These are phyloP conservation scores for Elongisporangium senticosum DNA, from an alignment of 352 stramenopile species.

Conservation along the genomic window DNA sequence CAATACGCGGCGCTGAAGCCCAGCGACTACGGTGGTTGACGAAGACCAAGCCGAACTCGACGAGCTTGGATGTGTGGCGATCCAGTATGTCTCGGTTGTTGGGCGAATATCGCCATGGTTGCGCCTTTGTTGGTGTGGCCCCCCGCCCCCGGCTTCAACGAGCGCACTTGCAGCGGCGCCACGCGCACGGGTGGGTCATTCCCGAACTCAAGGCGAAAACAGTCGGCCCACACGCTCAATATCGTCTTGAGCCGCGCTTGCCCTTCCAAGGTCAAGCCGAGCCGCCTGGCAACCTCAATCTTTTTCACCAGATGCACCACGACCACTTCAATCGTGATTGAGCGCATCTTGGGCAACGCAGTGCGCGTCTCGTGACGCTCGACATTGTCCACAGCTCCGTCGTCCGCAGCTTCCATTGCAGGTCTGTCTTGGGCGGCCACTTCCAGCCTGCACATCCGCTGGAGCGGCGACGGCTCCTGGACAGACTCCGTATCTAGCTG, in stretches of 20 bases:
- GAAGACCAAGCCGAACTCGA: conserved; percentile 2
- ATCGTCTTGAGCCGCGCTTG: neutral
- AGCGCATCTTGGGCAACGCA: neutral
- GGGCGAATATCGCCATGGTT: conserved; percentile 6
- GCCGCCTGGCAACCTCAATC: neutral
- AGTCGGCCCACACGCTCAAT: neutral
- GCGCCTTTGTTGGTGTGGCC: neutral
- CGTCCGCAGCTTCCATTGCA: too few relatives aligned
- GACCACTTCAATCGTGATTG: neutral
- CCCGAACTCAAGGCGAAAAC: conserved; percentile 6
- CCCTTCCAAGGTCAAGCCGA: neutral
- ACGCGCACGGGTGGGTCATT: conserved; percentile 8
- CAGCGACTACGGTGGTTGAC: conserved; percentile 6
- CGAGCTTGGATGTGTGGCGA: conserved; percentile 1
- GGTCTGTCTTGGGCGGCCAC: neutral
- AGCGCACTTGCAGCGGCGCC: conserved; percentile 5
- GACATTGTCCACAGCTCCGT: neutral
- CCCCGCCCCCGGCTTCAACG: conserved; percentile 3
- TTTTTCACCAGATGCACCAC: neutral
- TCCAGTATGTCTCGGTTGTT: conserved; percentile 8
- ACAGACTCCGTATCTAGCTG: neutral
- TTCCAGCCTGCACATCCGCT: neutral
- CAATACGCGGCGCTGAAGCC: too few relatives aligned
- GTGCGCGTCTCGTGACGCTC: neutral
- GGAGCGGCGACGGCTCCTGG: neutral